Percentiles rank a stretch among this genome's conserved stretches.
phyloP scores from a whole-genome alignment of 805 yeast species.

The Monosporozyma servazzii region DNA sequence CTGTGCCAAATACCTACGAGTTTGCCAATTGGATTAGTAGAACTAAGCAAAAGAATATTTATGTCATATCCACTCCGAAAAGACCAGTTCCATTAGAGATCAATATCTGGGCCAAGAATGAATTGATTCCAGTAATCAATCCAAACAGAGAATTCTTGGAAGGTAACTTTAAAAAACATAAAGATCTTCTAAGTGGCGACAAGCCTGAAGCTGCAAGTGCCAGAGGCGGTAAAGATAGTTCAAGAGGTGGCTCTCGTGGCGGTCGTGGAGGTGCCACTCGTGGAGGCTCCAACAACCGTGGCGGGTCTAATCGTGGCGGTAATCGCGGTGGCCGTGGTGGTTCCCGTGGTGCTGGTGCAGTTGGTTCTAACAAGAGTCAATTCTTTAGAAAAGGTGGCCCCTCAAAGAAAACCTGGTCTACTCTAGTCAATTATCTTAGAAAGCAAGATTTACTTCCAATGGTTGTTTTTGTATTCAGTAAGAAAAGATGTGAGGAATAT shows the following conservation, averaged over 20 bases:
- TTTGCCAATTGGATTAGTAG: conserved; percentile 99
- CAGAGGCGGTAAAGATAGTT: conserved; percentile 26
- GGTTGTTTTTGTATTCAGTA: conserved; percentile 87
- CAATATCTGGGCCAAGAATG: conserved; percentile 71
- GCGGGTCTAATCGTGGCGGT: conserved; percentile 16
- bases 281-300: conserved; percentile 21
- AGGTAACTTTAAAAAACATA: conserved; percentile 52
- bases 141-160: conserved; percentile 62
- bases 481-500: conserved; percentile 87
- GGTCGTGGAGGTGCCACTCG: conserved; percentile 27
- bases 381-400: conserved; percentile 54
- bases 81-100: conserved; percentile 95
- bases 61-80: conserved; percentile 91
- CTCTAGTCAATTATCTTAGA: conserved; percentile 61
- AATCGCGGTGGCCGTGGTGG: conserved; percentile 31
- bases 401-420: conserved; percentile 68
- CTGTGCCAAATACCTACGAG: conserved; percentile 97
- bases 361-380: conserved; percentile 29
- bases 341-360: conserved; percentile 34
- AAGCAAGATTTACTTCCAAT: conserved; percentile 73
- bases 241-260: conserved; percentile 25
- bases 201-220: conserved; percentile 19
- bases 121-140: conserved; percentile 64
- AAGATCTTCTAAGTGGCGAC: conserved; percentile 38
- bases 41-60: conserved; percentile 90